These are phyloP conservation scores for Epichloe sp. DNA, from an alignment of 2,329 filamentous ascomycete species.

Conservation along the genomic window DNA sequence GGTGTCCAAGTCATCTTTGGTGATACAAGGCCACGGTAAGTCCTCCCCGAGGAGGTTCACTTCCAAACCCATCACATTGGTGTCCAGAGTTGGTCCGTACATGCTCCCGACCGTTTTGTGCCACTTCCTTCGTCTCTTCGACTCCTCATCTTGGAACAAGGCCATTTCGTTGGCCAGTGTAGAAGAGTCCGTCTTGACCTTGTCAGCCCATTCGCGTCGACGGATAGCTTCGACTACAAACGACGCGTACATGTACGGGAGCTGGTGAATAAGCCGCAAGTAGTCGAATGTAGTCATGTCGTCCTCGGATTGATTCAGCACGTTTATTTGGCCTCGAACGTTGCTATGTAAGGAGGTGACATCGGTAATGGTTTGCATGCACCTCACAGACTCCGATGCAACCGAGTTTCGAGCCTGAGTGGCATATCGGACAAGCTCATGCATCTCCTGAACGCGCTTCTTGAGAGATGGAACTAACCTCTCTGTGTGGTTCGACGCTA, in stretches of 20 bases:
- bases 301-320: slow-evolving; percentile 59
- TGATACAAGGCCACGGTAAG: slow-evolving; percentile 65
- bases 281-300: slow-evolving; percentile 71
- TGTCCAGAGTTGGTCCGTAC: slow-evolving; percentile 55
- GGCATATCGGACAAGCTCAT: slow-evolving; percentile 43
- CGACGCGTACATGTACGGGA: slow-evolving; percentile 83
- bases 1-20: slow-evolving; percentile 61
- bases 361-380: slow-evolving; percentile 71
- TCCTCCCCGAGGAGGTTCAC: slow-evolving; percentile 73
- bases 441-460: slow-evolving; percentile 46
- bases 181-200: slow-evolving; percentile 76
- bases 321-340: slow-evolving; percentile 58
- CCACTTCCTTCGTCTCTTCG: slow-evolving; percentile 81
- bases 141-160: slow-evolving; percentile 82
- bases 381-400: slow-evolving; percentile 50
- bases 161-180: slow-evolving; percentile 88
- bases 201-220: slow-evolving; percentile 81
- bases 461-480: slow-evolving; percentile 45
- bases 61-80: slow-evolving; percentile 63
- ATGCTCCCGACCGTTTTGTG: slow-evolving; percentile 69
- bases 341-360: slow-evolving; percentile 65
- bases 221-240: slow-evolving; percentile 76
- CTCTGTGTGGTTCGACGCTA: slow-evolving; percentile 50
- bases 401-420: slow-evolving; percentile 56
- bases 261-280: slow-evolving; percentile 63